phyloP scores from a whole-genome alignment of 75 land plant species.

The Selaginella tamariscina region DNA sequence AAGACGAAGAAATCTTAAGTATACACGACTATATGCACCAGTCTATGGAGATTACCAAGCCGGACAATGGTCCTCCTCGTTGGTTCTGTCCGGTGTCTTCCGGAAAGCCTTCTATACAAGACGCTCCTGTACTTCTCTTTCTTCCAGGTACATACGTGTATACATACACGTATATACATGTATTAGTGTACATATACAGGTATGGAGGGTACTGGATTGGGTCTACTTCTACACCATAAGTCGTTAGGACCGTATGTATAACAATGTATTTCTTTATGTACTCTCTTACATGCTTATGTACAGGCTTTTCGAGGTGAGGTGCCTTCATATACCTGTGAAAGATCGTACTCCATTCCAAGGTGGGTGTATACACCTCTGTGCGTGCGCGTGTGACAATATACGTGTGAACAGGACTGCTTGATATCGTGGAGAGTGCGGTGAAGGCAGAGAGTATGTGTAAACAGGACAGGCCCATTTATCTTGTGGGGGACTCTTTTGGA shows the following conservation, averaged over 20 bases:
- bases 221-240: constrained; percentile 73
- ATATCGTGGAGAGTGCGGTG: constrained; percentile 45
- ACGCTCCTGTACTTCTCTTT: constrained; percentile 66
- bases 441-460: constrained; percentile 32
- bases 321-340: constrained; percentile 66
- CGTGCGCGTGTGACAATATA: too few relatives aligned
- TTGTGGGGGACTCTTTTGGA: constrained; percentile 91
- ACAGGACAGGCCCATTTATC: constrained; percentile 71
- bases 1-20: constrained; percentile 7
- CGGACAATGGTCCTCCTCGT: constrained; percentile 74
- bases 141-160: constrained; percentile 30
- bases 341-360: constrained; percentile 69
- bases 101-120: constrained; percentile 43
- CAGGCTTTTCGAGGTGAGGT: constrained; percentile 76
- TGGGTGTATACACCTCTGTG: constrained; percentile 11
- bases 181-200: too few relatives aligned
- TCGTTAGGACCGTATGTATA: constrained; percentile 65
- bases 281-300: too few relatives aligned
- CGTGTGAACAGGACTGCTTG: constrained; percentile 42
- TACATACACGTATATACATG: neutral
- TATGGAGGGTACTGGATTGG: constrained; percentile 76
- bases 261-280: neutral
- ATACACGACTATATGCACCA: constrained; percentile 22
- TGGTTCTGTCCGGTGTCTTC: constrained; percentile 85
- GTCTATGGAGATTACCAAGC: constrained; percentile 31